phyloP scores from a whole-genome alignment of 2,329 filamentous ascomycete genomes.

The Lanzia echinophila region DNA sequence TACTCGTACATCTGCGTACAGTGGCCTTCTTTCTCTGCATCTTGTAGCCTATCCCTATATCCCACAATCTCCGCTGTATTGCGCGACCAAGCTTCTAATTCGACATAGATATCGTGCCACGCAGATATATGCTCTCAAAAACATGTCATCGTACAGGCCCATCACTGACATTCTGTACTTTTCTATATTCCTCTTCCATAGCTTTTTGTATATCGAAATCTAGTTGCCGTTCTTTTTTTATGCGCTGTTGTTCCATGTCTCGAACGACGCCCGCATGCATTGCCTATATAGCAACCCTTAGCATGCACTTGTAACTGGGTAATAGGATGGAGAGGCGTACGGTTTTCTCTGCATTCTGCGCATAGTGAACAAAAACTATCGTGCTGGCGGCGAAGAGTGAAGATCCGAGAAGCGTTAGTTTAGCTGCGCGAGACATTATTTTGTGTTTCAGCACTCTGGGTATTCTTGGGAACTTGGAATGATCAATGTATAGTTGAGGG shows the following conservation, averaged over 20 bases:
- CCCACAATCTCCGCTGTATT: neutral
- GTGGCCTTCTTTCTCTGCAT: no score
- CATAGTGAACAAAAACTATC: slow-evolving; percentile 80
- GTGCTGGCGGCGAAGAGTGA: slow-evolving; percentile 70
- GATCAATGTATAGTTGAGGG: neutral
- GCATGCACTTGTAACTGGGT: no score
- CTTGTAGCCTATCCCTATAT: neutral
- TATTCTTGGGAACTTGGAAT: neutral
- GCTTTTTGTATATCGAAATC: slow-evolving; percentile 90
- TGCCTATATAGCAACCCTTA: slow-evolving; percentile 45
- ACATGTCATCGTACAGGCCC: slow-evolving; percentile 18
- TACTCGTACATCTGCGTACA: no score
- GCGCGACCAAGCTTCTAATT: neutral
- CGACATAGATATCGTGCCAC: neutral
- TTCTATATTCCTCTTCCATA: slow-evolving; percentile 84
- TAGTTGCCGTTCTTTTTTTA: slow-evolving; percentile 84
- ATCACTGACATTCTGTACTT: slow-evolving; percentile 71
- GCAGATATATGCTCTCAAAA: neutral
- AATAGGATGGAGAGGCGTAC: slow-evolving; percentile 45
- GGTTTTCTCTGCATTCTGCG: slow-evolving; percentile 75
- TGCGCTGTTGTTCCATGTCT: slow-evolving; percentile 86
- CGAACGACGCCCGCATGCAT: slow-evolving; percentile 95
- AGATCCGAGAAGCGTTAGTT: slow-evolving; percentile 74
- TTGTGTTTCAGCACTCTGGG: neutral
- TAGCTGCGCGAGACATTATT: slow-evolving; percentile 85